These are phyloP conservation scores for Carallia pectinifolia DNA, from an alignment of 345 rosid genomes.

Conservation along the genomic window DNA sequence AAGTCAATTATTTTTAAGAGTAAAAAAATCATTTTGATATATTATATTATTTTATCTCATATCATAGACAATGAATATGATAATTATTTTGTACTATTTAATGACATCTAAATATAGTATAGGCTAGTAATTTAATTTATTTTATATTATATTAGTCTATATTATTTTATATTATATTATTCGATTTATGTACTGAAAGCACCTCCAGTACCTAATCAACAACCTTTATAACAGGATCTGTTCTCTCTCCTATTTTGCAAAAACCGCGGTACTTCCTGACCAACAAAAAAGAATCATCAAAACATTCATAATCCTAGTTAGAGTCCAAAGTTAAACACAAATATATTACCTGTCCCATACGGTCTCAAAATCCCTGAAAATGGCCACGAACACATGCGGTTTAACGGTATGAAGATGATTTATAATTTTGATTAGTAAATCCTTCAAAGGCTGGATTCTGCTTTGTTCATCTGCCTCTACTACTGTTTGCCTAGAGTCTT, in stretches of 20 bases:
- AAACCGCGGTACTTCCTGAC: conserved; percentile 15
- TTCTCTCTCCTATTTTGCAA: conserved; percentile 24
- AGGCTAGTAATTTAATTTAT: too few relatives aligned
- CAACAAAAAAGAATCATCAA: background rate
- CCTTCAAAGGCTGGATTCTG: conserved; percentile 27
- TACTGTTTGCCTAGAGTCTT: conserved; percentile 22
- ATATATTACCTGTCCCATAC: conserved; percentile 24
- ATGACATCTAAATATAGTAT: too few relatives aligned
- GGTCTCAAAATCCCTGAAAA: conserved; percentile 32
- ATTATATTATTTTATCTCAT: too few relatives aligned
- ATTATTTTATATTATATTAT: too few relatives aligned
- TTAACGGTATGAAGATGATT: conserved; percentile 25
- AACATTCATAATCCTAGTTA: background rate
- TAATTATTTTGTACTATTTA: too few relatives aligned
- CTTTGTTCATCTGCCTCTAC: conserved; percentile 20
- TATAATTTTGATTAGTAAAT: conserved; percentile 19
- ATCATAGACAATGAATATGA: too few relatives aligned
- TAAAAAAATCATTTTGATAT: too few relatives aligned
- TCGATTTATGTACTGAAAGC: too few relatives aligned
- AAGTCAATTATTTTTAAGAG: too few relatives aligned
- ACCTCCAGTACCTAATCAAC: too few relatives aligned
- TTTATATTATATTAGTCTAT: too few relatives aligned
- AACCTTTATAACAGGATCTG: conserved; percentile 20
- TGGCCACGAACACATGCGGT: conserved; percentile 22
- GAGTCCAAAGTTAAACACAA: background rate